A percentile compares a stretch with the other conserved stretches of the same genome.
Conservation (phyloP, 163 green algal genomes). For the Volvox carteri region DNA sequence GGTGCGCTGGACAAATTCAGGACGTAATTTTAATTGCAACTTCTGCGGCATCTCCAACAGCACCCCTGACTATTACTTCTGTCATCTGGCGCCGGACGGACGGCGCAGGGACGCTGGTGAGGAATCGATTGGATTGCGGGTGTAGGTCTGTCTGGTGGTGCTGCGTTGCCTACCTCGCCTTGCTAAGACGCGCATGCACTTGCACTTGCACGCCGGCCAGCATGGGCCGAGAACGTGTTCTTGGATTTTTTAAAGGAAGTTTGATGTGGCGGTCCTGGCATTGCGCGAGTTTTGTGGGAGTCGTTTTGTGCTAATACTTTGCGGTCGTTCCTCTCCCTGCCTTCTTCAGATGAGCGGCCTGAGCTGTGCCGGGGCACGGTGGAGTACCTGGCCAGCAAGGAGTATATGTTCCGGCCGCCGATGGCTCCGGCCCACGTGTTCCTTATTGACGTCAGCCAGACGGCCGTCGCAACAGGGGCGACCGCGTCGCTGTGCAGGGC, state of each 20-base stretch:
- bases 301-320: too few relatives aligned
- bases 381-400: constrained; percentile 77
- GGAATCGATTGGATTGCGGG: too few relatives aligned
- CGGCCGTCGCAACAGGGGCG: constrained; percentile 83
- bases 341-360: constrained; percentile 79
- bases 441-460: constrained; percentile 88
- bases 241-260: too few relatives aligned
- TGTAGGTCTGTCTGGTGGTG: too few relatives aligned
- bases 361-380: constrained; percentile 85
- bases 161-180: too few relatives aligned
- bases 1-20: constrained; percentile 86
- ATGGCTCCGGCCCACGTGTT: constrained; percentile 93
- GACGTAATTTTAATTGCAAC: constrained; percentile 88
- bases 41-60: constrained; percentile 87
- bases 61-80: constrained; percentile 86
- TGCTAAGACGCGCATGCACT: too few relatives aligned
- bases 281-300: too few relatives aligned
- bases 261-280: too few relatives aligned
- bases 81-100: constrained; percentile 85
- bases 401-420: constrained; percentile 80
- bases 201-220: too few relatives aligned
- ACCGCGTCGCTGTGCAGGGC: constrained; percentile 82
- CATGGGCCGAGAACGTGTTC: too few relatives aligned
- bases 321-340: too few relatives aligned
- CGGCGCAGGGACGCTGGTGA: constrained; percentile 46